These are phyloP conservation scores for Fusarium sp. DNA, from an alignment of 2,329 filamentous ascomycete species.

Conservation along the genomic window DNA sequence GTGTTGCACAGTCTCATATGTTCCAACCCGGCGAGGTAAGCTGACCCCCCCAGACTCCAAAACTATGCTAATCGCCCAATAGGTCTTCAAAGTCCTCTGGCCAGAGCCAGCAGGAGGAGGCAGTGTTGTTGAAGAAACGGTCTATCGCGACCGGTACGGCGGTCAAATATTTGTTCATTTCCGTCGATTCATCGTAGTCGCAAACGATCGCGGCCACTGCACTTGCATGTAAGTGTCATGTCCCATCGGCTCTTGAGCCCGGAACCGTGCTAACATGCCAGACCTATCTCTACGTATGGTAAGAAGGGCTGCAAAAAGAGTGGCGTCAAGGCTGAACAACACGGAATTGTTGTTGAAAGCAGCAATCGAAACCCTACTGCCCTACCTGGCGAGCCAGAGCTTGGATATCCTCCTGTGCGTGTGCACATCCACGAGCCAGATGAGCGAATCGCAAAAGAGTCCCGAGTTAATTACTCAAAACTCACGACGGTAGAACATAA, in stretches of 20 bases:
- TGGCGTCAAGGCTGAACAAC: constrained; percentile 62
- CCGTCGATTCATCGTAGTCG: constrained; percentile 64
- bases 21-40: constrained; percentile 55
- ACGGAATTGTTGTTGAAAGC: constrained; percentile 61
- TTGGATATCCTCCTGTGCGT: constrained; percentile 59
- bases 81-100: constrained; percentile 67
- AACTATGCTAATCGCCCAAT: background rate
- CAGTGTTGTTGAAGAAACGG: constrained; percentile 47
- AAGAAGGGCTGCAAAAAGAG: constrained; percentile 60
- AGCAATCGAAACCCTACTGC: constrained; percentile 43
- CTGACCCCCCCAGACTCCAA: background rate
- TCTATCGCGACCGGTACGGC: constrained; percentile 47
- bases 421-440: constrained; percentile 54
- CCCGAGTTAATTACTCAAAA: constrained; percentile 67
- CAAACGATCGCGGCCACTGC: constrained; percentile 61
- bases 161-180: constrained; percentile 59
- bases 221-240: constrained; percentile 61
- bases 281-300: constrained; percentile 66
- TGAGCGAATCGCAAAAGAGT: constrained; percentile 59
- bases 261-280: constrained; percentile 39
- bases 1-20: constrained; percentile 47
- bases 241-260: background rate
- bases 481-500: constrained; percentile 67
- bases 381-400: constrained; percentile 54
- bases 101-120: constrained; percentile 58